These are phyloP conservation scores for Anthracocystis panici-leucophaei DNA, from an alignment of 1,284 basidiomycete genomes.

Conservation along the genomic window DNA sequence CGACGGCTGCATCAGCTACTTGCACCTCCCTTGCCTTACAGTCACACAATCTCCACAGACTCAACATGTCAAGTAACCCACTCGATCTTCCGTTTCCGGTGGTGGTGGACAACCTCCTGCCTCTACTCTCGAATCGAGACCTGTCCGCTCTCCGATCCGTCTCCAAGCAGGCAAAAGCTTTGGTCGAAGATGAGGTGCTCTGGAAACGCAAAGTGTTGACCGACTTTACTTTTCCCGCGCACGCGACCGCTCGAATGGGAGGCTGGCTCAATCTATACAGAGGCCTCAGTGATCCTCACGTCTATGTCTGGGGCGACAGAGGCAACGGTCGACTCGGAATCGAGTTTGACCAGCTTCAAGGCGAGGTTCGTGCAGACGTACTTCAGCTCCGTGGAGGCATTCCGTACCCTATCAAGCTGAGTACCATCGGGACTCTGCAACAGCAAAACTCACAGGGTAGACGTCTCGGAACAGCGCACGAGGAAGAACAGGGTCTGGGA, in stretches of 20 bases:
- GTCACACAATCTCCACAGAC: background rate
- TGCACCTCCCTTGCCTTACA: no score
- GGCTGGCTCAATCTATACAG: constrained; percentile 53
- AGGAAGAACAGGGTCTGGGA: background rate
- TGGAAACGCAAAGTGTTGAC: constrained; percentile 45
- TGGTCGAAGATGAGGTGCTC: constrained; percentile 40
- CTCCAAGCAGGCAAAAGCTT: constrained; percentile 13
- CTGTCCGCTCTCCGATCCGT: constrained; percentile 31
- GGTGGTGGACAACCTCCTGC: constrained; percentile 36
- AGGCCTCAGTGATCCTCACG: constrained; percentile 32
- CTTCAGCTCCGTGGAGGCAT: constrained; percentile 9
- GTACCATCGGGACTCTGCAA: constrained; percentile 4
- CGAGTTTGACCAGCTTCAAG: background rate
- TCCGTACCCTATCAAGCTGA: constrained; percentile 37
- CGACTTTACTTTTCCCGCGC: constrained; percentile 50
- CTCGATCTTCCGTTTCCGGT: constrained; percentile 36
- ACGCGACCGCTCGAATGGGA: constrained; percentile 34
- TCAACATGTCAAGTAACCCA: constrained; percentile 11
- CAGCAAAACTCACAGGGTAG: background rate
- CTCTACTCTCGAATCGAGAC: constrained; percentile 30
- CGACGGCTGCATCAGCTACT: background rate
- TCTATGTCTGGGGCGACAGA: constrained; percentile 49
- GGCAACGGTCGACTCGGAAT: constrained; percentile 38
- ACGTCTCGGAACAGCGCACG: background rate
- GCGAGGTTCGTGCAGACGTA: background rate